A percentile compares a stretch with the other conserved stretches of the same genome.
phyloP scores from a whole-genome alignment of 2,329 filamentous ascomycete species.

The Fusarium domesticum region DNA sequence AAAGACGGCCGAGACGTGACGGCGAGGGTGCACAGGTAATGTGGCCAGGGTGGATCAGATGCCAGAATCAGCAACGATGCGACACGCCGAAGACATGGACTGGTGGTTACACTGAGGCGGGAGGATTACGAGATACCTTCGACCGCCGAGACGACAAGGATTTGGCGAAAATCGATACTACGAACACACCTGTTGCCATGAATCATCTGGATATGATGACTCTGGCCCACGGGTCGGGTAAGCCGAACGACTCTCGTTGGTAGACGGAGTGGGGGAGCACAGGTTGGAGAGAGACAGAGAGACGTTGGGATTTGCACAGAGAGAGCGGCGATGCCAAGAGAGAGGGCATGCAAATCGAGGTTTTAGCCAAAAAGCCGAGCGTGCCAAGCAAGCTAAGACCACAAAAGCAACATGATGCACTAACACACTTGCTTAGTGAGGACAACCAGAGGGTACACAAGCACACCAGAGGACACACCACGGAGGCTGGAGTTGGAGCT shows the following conservation, averaged over 20 bases:
- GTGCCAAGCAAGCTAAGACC: conserved; percentile 7
- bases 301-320: conserved; percentile 18
- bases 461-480: background rate
- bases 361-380: conserved; percentile 16
- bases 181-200: conserved; percentile 6
- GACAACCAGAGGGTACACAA: background rate
- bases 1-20: conserved; percentile 8
- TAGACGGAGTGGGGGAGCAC: conserved; percentile 15
- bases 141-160: conserved; percentile 19
- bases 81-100: conserved; percentile 8
- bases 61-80: conserved; percentile 15
- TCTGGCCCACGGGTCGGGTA: conserved; percentile 14
- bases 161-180: conserved; percentile 7
- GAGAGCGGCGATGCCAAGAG: conserved; percentile 23
- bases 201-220: conserved; percentile 6
- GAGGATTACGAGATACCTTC: conserved; percentile 22
- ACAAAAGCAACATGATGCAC: background rate
- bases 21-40: conserved; percentile 8
- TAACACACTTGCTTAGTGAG: no score
- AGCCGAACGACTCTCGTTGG: conserved; percentile 11
- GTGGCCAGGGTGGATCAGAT: conserved; percentile 13
- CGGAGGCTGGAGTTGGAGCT: background rate
- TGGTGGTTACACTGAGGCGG: conserved; percentile 17
- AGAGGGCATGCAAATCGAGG: conserved; percentile 11
- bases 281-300: conserved; percentile 13